phyloP scores from a whole-genome alignment of 805 yeast species.

The Hyphopichia homilentoma region DNA sequence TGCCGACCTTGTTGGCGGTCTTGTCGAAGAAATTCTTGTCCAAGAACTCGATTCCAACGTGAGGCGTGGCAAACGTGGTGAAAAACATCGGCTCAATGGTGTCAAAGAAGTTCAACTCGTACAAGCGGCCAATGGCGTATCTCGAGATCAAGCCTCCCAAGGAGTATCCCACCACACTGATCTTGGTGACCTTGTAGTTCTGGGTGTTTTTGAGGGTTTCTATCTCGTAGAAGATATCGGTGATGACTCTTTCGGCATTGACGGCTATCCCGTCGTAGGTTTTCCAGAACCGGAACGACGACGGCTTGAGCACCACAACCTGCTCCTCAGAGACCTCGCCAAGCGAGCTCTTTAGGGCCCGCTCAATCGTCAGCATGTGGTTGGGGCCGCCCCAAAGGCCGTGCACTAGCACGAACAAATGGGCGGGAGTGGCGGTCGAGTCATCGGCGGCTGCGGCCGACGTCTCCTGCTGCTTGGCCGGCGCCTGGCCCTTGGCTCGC shows the following conservation, averaged over 20 bases:
- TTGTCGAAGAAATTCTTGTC: slow-evolving; percentile 27
- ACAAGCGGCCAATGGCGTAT: slow-evolving; percentile 63
- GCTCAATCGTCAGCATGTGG: slow-evolving; percentile 37
- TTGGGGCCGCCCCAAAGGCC: slow-evolving; percentile 44
- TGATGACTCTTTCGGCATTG: slow-evolving; percentile 31
- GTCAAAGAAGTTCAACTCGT: slow-evolving; percentile 33
- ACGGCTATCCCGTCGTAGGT: slow-evolving; percentile 40
- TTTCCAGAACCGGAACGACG: slow-evolving; percentile 41
- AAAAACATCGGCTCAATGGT: slow-evolving; percentile 34
- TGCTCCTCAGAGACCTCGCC: slow-evolving; percentile 17
- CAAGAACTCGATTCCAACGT: slow-evolving; percentile 39
- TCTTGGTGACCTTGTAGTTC: slow-evolving; percentile 45
- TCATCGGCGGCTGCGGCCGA: background rate
- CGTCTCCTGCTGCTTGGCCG: too few relatives aligned
- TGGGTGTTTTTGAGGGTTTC: slow-evolving; percentile 31
- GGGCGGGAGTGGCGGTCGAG: slow-evolving; percentile 12
- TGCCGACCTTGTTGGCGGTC: slow-evolving; percentile 30
- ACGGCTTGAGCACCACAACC: slow-evolving; percentile 34
- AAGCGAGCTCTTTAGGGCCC: slow-evolving; percentile 23
- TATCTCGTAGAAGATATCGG: slow-evolving; percentile 38
- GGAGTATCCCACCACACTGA: slow-evolving; percentile 84
- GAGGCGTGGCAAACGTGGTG: slow-evolving; percentile 43
- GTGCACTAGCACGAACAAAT: slow-evolving; percentile 38
- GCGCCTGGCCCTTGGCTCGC: too few relatives aligned
- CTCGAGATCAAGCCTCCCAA: slow-evolving; percentile 84